Percentiles rank a stretch among this genome's conserved stretches.
Evolutionary conservation across 2,329 filamentous ascomycete species (phyloP).

Genomic region (Diaporthe sp.): DNA sequence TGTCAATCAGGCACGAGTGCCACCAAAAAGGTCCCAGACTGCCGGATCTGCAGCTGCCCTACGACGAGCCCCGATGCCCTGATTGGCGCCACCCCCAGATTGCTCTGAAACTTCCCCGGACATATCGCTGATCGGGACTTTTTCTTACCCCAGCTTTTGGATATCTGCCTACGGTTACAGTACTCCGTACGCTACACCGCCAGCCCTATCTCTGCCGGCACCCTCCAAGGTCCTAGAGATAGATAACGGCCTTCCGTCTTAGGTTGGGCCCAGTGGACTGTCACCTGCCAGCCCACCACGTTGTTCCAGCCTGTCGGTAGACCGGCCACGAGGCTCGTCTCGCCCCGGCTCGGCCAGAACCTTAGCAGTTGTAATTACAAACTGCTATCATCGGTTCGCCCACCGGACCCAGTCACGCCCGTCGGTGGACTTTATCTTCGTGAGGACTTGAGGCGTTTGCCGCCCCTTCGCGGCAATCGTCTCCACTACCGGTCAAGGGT

Average conservation of each 20-base stretch:
- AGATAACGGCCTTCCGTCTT: conserved; percentile 38
- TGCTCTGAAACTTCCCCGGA: conserved; percentile 46
- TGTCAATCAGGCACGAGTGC: conserved; percentile 41
- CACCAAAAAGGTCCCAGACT: conserved; percentile 50
- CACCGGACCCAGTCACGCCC: conserved; percentile 14
- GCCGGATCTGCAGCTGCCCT: conserved; percentile 53
- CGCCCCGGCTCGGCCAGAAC: conserved; percentile 36
- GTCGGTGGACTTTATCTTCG: conserved; percentile 34
- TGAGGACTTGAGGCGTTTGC: conserved; percentile 53
- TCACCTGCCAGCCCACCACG: conserved; percentile 37
- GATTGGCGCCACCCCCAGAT: conserved; percentile 55
- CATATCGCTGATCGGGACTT: conserved; percentile 46
- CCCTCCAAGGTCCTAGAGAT: conserved; percentile 10
- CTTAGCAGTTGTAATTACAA: conserved; percentile 30
- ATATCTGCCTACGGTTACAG: conserved; percentile 30
- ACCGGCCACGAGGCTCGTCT: conserved; percentile 34
- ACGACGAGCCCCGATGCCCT: conserved; percentile 55
- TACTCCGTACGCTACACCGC: conserved; percentile 35
- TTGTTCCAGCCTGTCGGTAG: conserved; percentile 34
- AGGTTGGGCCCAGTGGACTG: conserved; percentile 22
- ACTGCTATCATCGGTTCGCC: conserved; percentile 29
- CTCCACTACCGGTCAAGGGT: conserved; percentile 55
- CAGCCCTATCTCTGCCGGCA: conserved; percentile 41
- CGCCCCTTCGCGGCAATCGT: conserved; percentile 57
- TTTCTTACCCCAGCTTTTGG: conserved; percentile 43